These are phyloP conservation scores for Starmera quercuum DNA, from an alignment of 805 yeast genomes.

Conservation along the genomic window DNA sequence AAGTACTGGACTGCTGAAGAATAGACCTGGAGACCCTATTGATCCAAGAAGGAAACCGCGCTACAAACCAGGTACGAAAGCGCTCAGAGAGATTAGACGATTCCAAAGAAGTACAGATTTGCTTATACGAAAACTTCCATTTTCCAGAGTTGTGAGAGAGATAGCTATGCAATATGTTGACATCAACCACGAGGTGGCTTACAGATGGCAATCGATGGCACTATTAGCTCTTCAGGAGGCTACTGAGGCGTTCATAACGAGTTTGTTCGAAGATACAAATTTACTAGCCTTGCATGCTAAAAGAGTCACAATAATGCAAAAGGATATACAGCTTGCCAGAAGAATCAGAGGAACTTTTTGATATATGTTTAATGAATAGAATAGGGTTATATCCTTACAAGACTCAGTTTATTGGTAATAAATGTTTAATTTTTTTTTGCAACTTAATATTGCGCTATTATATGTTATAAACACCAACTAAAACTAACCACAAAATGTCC, in stretches of 20 bases:
- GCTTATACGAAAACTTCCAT: conserved; percentile 64
- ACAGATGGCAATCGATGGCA: conserved; percentile 77
- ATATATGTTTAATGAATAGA: too few species aligned
- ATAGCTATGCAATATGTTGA: conserved; percentile 49
- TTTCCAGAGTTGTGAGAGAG: conserved; percentile 70
- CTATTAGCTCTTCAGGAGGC: conserved; percentile 76
- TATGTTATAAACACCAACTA: too few species aligned
- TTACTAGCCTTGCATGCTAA: conserved; percentile 73
- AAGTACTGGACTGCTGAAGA: conserved; percentile 33
- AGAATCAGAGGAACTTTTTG: conserved; percentile 52
- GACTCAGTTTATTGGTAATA: too few species aligned
- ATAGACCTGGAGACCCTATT: conserved; percentile 50
- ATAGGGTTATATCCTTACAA: too few species aligned
- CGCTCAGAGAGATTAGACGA: conserved; percentile 59
- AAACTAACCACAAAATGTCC: too few species aligned
- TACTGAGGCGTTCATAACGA: conserved; percentile 68
- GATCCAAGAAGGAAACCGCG: conserved; percentile 28
- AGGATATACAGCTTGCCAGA: conserved; percentile 74
- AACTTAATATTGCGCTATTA: too few species aligned
- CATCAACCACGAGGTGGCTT: conserved; percentile 44
- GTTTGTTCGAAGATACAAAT: conserved; percentile 70
- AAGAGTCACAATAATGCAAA: conserved; percentile 80
- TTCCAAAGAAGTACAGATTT: conserved; percentile 65
- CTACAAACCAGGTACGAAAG: conserved; percentile 58
- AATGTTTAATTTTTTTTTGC: too few species aligned